Base-by-base conservation (phyloP, 352 stramenopile genomes). In the Globisporangium sylvaticum region DNA sequence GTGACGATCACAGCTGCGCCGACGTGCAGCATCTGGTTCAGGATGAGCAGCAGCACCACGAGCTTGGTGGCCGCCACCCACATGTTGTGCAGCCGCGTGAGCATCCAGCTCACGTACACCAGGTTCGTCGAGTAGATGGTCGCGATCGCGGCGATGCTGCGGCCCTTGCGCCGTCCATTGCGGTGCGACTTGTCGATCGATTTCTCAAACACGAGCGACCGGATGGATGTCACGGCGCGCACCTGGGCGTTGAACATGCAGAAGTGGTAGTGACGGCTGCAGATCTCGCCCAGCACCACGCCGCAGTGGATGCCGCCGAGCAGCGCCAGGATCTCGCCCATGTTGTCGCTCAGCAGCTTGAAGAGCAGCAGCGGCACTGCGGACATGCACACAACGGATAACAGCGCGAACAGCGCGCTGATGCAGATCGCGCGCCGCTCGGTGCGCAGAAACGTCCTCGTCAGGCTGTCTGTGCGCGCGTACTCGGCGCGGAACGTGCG, bases 91-190 rank as follows among this genome's bases (percentile, higher is more conserved):
- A 82, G 57, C 2, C 71, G 62, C 56, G 72, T 74, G 55, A 82
- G 65, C 59, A 77, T 52, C 61, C 65, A 76, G 3, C 60, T 71
- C 5, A 80, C 67, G 50, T 76, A 65, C 14, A 74, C 56, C 25
- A 82, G 67, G 54, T 76, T 78, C 44, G 75, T 73, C 64, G 73
- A 80, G 66, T 79, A 80, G 42, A 82, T 73, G 22, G 73, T 80
- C 50, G 68, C 70, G 66, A 82, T 80, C 70, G 58, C 54, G 18
- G 75, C 66, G 67, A 80, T 74, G 59, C 63, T 76, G 37, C 69
- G 74, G 61, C 70, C 73, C 53, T 67, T 76, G 42, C 70, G 70
- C 34, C 75, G 63, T 8, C 59, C 52, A 4, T 66, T 69, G 46
- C 71, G 70, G 12, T 77, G 69, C 1, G 73, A 64, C 31, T 53